A percentile compares a stretch with the other conserved stretches of the same genome.
phyloP scores from a whole-genome alignment of 2,329 filamentous ascomycete genomes.

The Xylaria multiplex region DNA sequence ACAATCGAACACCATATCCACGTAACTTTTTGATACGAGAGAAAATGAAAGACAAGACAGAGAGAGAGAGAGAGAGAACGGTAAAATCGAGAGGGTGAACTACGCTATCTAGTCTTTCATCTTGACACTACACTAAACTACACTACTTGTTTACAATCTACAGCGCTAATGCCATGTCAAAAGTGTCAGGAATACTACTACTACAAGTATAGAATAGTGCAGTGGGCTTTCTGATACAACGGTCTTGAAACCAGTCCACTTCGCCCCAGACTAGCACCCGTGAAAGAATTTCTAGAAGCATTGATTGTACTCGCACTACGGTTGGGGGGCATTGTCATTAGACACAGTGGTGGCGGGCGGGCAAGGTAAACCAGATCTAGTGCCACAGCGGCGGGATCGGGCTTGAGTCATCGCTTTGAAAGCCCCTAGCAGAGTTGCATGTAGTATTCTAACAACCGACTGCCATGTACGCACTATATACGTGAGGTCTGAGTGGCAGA shows the following conservation, averaged over 20 bases:
- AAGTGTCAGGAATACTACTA: neutral
- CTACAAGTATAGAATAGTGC: constrained; percentile 6
- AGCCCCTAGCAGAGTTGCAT: neutral
- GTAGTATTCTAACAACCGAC: neutral
- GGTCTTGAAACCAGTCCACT: constrained; percentile 10
- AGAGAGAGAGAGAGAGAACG: neutral
- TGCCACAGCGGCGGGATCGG: constrained; percentile 29
- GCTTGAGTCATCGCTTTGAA: constrained; percentile 13
- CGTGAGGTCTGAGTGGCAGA: too few species aligned
- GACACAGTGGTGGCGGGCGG: constrained; percentile 11
- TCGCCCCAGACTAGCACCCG: constrained; percentile 8
- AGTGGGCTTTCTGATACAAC: constrained; percentile 11
- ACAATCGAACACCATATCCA: neutral
- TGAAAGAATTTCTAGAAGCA: constrained; percentile 31
- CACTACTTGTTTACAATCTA: neutral
- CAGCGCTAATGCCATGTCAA: neutral
- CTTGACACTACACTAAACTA: too few species aligned
- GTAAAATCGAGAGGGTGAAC: neutral
- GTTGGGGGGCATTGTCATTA: constrained; percentile 6
- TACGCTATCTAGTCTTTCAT: too few species aligned
- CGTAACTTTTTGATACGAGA: neutral
- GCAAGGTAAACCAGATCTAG: constrained; percentile 16
- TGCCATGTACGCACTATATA: too few species aligned
- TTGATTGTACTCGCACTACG: neutral
- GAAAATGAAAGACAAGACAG: neutral